phyloP scores from a whole-genome alignment of 805 yeast species.

The Yamadazyma olivae region DNA sequence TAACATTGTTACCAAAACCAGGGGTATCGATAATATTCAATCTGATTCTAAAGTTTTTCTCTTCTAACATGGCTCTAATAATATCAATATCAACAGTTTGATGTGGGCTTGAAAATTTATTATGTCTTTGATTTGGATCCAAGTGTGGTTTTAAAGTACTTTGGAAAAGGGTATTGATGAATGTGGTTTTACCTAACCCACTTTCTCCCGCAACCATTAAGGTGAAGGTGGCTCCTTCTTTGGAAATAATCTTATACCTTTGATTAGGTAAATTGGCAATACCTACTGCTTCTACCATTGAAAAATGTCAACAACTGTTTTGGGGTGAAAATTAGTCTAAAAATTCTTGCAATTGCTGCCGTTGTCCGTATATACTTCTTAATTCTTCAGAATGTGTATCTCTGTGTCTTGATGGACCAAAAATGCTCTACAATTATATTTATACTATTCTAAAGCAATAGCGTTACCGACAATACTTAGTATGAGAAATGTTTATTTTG shows the following conservation, averaged over 20 bases:
- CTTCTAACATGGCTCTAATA: constrained; percentile 76
- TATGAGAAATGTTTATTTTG: constrained; percentile 3
- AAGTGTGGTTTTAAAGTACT: constrained; percentile 61
- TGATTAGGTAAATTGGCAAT: constrained; percentile 73
- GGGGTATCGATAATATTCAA: constrained; percentile 89
- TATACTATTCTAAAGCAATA: too few species aligned
- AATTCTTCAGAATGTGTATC: too few species aligned
- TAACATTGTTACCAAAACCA: constrained; percentile 89
- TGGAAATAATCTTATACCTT: constrained; percentile 73
- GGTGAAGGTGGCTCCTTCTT: constrained; percentile 74
- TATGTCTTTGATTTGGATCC: constrained; percentile 53
- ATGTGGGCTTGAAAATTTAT: constrained; percentile 50
- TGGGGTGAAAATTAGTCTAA: too few species aligned
- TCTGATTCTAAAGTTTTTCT: constrained; percentile 73
- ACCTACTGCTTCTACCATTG: constrained; percentile 64
- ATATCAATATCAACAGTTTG: constrained; percentile 78
- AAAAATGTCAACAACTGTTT: too few species aligned
- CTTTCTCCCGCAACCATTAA: constrained; percentile 89
- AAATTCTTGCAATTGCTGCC: neutral
- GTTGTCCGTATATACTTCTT: too few species aligned
- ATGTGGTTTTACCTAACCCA: constrained; percentile 91
- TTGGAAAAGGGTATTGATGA: constrained; percentile 81
- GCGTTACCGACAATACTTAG: too few species aligned
- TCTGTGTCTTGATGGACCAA: too few species aligned
- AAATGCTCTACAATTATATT: too few species aligned